A percentile compares a stretch with the other conserved stretches of the same genome.
phyloP scores from a whole-genome alignment of 805 yeast species.

The Candida sithepensis region DNA sequence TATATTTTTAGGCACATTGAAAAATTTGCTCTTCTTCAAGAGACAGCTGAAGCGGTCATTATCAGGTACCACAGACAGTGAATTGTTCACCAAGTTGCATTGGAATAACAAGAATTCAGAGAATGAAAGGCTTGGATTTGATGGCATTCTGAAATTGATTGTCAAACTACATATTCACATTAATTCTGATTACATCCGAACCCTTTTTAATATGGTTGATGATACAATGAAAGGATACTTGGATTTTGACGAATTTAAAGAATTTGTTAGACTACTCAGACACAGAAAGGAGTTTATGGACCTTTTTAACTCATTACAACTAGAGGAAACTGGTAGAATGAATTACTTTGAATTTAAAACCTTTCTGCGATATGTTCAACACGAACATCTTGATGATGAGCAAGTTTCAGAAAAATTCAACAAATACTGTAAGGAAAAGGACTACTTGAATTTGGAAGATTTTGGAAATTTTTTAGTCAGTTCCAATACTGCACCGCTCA shows the following conservation, averaged over 20 bases:
- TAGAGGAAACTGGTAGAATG: conserved; percentile 19
- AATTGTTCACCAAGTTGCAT: conserved; percentile 47
- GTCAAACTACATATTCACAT: conserved; percentile 70
- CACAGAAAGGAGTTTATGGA: conserved; percentile 55
- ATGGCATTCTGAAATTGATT: conserved; percentile 65
- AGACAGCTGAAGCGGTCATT: conserved; percentile 60
- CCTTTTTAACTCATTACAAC: conserved; percentile 34
- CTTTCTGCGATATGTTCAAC: conserved; percentile 48
- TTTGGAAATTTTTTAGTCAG: conserved; percentile 32
- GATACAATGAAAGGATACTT: conserved; percentile 45
- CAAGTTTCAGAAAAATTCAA: conserved; percentile 39
- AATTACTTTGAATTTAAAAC: conserved; percentile 29
- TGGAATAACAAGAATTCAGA: conserved; percentile 48
- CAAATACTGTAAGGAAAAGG: conserved; percentile 6
- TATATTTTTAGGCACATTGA: conserved; percentile 50
- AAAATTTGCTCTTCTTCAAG: conserved; percentile 52
- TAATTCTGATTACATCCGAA: conserved; percentile 45
- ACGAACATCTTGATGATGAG: conserved; percentile 35
- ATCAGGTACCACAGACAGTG: conserved; percentile 42
- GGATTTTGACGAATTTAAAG: conserved; percentile 69
- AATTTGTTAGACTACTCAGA: conserved; percentile 66
- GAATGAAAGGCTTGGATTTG: conserved; percentile 46
- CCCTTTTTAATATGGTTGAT: conserved; percentile 55
- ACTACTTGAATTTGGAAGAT: conserved; percentile 23
- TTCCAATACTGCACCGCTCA: conserved; percentile 25